Conservation (phyloP, 1,284 basidiomycete genomes). For the Heliocybe sulcata region DNA sequence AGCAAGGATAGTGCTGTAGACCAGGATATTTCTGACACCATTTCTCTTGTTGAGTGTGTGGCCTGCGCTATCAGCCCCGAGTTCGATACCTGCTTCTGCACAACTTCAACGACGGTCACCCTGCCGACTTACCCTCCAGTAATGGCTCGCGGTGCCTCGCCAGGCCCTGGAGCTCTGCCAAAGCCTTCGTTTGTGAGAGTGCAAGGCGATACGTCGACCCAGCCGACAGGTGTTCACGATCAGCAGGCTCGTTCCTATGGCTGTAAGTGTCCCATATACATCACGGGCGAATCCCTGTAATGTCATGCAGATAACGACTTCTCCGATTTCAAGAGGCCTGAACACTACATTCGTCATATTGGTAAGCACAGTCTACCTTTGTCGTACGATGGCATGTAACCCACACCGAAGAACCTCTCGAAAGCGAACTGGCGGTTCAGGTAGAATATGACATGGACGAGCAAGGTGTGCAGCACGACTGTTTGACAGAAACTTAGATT, state of each 20-base stretch:
- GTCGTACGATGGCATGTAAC: not conserved
- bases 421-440: constrained; percentile 85
- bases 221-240: constrained; percentile 29
- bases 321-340: constrained; percentile 69
- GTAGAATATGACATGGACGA: constrained; percentile 99
- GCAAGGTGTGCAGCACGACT: constrained; percentile 58
- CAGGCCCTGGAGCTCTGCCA: constrained; percentile 30
- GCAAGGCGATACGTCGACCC: constrained; percentile 47
- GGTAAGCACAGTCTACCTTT: constrained; percentile 39
- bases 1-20: no score
- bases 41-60: not conserved
- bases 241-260: constrained; percentile 22
- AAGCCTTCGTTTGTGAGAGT: constrained; percentile 56
- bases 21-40: no score
- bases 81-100: not conserved
- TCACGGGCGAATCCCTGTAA: not conserved
- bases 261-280: constrained; percentile 15
- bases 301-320: constrained; percentile 66
- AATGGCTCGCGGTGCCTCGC: constrained; percentile 1
- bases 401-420: constrained; percentile 70
- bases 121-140: not conserved
- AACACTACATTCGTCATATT: constrained; percentile 87
- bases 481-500: not conserved
- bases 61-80: not conserved
- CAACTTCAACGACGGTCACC: not conserved